Evolutionary conservation across 345 rosid species (phyloP), one percentile per base, ranked within the genome.

Genomic region (Erodium maritimum): DNA sequence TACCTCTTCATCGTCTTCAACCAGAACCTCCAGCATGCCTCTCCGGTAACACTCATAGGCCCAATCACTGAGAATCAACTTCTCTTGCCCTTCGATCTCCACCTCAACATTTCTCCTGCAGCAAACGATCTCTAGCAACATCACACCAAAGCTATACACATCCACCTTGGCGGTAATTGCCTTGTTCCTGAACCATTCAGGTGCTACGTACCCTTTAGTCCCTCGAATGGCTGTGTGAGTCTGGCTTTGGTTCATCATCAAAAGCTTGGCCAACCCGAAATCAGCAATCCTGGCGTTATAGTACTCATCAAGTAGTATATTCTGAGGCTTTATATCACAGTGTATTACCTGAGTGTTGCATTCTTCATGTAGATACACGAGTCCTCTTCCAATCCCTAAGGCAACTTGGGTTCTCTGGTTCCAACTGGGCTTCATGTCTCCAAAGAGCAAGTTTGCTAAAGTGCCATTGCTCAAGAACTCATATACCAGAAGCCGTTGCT

Each of bases 111-210:
- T 62, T 62, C 55, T 72, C 42, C 76, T 64, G 33, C 78, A 73
- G 57, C 73, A 70, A 17, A 79, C 61, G 61, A 73, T 61, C 74
- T 79, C 80, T 7, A 73, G 62, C 23, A 75, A 51, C 57, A 79
- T 5, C n/a, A 73, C 57, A 8, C 78, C 76, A 23, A 79, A 79
- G 64, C 81, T 75, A 64, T 69, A 80, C 12, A 79, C 61, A 14
- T 82, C 84, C 0, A 71, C 84, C 51, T 75, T 79, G 14, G 48
- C 73, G 16, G 82, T 73, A 8, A 77, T 25, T 0, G 81, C 78
- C 72, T 61, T 52, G 70, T 50, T 77, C 21, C 52, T 65, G 61
- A 79, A 77, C 78, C 80, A 76, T 66, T 71, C 80, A 11, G 80
- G 80, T 0, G 76, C 79, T 7, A 73, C 61, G 34, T 69, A 73